phyloP scores from a whole-genome alignment of 768 basidiomycete genomes.

The Tricholoma sp. region DNA sequence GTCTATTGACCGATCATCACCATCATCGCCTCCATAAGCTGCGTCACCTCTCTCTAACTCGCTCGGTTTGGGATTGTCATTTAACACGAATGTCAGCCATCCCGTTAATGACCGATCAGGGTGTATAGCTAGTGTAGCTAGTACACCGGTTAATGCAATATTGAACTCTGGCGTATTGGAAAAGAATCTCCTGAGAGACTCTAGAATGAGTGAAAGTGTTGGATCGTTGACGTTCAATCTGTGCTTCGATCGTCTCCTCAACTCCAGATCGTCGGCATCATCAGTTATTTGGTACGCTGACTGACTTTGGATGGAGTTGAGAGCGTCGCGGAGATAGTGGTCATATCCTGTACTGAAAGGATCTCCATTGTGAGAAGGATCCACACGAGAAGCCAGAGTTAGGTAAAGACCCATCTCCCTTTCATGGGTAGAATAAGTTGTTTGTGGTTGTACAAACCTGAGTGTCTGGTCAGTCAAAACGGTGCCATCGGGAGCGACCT shows the following conservation, averaged over 20 bases:
- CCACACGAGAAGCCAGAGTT: constrained; percentile 70
- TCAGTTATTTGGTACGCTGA: constrained; percentile 46
- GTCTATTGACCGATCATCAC: constrained; percentile 81
- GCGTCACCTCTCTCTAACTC: constrained; percentile 11
- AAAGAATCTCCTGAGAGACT: constrained; percentile 74
- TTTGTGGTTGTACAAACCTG: constrained; percentile 58
- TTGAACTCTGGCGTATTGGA: constrained; percentile 83
- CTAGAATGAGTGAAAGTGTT: constrained; percentile 64
- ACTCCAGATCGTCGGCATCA: constrained; percentile 29
- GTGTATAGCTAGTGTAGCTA: constrained; percentile 79
- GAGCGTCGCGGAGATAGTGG: constrained; percentile 75
- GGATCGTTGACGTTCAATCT: constrained; percentile 76
- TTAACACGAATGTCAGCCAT: constrained; percentile 73
- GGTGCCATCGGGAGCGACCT: constrained; percentile 6
- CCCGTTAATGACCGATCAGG: constrained; percentile 83
- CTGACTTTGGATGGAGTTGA: constrained; percentile 62
- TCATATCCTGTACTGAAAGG: constrained; percentile 84
- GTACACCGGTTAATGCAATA: constrained; percentile 78
- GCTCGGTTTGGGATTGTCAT: constrained; percentile 27
- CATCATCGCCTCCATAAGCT: constrained; percentile 39
- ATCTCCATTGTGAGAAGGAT: constrained; percentile 63
- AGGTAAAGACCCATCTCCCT: constrained; percentile 82
- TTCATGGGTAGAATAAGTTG: constrained; percentile 76
- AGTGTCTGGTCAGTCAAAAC: constrained; percentile 20
- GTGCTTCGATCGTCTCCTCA: constrained; percentile 54